These are phyloP conservation scores for Globisporangium ultimum DNA, from an alignment of 352 stramenopile genomes.

Conservation along the genomic window DNA sequence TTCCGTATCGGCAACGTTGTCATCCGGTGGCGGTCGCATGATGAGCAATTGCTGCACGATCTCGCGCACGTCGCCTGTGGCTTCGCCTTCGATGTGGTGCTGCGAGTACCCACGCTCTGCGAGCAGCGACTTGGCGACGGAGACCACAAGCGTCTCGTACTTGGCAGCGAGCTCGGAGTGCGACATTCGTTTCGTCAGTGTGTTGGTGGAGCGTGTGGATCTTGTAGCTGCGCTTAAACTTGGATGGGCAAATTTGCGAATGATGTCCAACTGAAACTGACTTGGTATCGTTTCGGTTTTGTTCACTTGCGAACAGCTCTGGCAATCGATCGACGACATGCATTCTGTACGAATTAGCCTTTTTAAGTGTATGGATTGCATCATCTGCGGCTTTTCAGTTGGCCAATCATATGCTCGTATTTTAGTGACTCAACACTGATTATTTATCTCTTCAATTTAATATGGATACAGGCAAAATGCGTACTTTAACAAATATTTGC, in stretches of 20 bases:
- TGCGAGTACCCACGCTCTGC: constrained; percentile 31
- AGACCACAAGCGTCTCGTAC: constrained; percentile 30
- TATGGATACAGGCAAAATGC: too few relatives aligned
- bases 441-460: too few relatives aligned
- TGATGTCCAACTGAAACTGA: not conserved
- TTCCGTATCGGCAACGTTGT: constrained; percentile 20
- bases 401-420: constrained; percentile 1
- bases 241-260: not conserved
- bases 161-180: constrained; percentile 12
- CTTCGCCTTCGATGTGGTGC: constrained; percentile 32
- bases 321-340: not conserved
- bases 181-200: not conserved
- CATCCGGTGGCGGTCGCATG: constrained; percentile 32
- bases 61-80: constrained; percentile 37
- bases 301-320: not conserved
- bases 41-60: constrained; percentile 54
- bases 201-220: not conserved
- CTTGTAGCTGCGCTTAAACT: too few relatives aligned
- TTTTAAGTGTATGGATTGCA: not conserved
- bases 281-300: not conserved
- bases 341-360: too few relatives aligned
- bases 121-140: constrained; percentile 31
- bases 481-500: too few relatives aligned
- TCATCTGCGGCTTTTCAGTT: not conserved
- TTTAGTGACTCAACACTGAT: not conserved